phyloP scores from a whole-genome alignment of 129 eudicot genomes.

The Lonicera japonica region DNA sequence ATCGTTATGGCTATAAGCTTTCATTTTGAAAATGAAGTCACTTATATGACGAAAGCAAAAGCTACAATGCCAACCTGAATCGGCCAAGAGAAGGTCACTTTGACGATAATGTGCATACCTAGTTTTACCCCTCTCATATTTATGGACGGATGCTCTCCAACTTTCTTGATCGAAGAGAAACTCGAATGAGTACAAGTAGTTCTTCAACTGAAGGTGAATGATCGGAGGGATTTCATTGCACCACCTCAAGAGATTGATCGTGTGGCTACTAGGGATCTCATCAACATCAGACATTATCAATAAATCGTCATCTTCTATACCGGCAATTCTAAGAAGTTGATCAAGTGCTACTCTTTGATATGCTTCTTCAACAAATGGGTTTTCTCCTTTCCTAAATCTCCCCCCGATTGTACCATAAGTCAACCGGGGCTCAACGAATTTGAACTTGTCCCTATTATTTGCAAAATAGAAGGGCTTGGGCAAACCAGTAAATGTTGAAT shows the following conservation, averaged over 20 bases:
- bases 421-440: conserved; percentile 56
- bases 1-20: conserved; percentile 73
- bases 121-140: conserved; percentile 50
- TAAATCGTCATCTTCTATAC: conserved; percentile 68
- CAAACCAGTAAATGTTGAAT: conserved; percentile 61
- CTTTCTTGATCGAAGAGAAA: conserved; percentile 36
- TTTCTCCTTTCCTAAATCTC: conserved; percentile 56
- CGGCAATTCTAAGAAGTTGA: conserved; percentile 49
- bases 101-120: conserved; percentile 68
- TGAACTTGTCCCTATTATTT: conserved; percentile 39
- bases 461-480: conserved; percentile 50
- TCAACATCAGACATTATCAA: conserved; percentile 81
- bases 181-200: conserved; percentile 67
- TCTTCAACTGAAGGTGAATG: conserved; percentile 57
- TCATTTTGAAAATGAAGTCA: conserved; percentile 79
- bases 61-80: conserved; percentile 88
- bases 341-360: conserved; percentile 63
- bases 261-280: conserved; percentile 70
- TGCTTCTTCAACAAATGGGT: conserved; percentile 77
- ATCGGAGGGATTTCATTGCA: conserved; percentile 59
- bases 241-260: conserved; percentile 67
- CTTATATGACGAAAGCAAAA: conserved; percentile 60
- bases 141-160: conserved; percentile 76
- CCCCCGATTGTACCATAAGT: conserved; percentile 70
- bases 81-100: conserved; percentile 52